Evolutionary conservation across 306 rosid species (phyloP), one percentile per base, ranked within the genome.

Genomic region (Vachellia collinsii): DNA sequence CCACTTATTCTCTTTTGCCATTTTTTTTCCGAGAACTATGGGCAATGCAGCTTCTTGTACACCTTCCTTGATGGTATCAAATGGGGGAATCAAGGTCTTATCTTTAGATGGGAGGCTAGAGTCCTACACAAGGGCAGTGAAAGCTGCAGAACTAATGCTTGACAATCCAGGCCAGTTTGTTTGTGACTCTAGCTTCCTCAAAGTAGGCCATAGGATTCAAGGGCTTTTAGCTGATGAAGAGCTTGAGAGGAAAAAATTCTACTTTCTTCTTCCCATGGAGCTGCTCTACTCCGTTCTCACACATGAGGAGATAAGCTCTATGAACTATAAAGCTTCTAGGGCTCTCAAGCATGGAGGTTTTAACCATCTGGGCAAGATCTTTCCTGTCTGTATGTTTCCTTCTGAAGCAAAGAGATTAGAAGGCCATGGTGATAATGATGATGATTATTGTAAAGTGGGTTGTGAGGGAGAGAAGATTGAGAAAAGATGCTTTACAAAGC

Each of bases 251-350:
- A 80, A 88, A 23, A 89, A 73, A 20, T 82, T 92, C 58, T 94
- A 94, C 75, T 86, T 92, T 42, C 97, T 94, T 71, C 94, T 94
- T 53, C 97, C 97, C 2, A 88, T 94, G 94, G 97, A 94, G 4
- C 84, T 90, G 23, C 90, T 94, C 3, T 94, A 92, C 87, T 94
- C 97, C 1, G 97, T 90, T 23, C 89, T 94, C 7, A 94, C 98
- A 1, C 85, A 73, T 59, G 97, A 94, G 77, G 98, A 94, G 73
- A 86, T 92, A 88, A 80, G 83, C 80, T 84, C 89, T 80, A 82
- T 94, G 68, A 86, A 84, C 66, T 84, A 83, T 86, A 91, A 76
- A 53, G 94, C 97, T 16, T 82, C 93, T 11, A 84, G 83, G 78
- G 90, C 91, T 47, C n/a, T 88, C 43, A 92, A 89, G 82, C 89